These are phyloP conservation scores for Erysimum pusillum DNA, from an alignment of 441 rosid genomes.

Conservation along the genomic window DNA sequence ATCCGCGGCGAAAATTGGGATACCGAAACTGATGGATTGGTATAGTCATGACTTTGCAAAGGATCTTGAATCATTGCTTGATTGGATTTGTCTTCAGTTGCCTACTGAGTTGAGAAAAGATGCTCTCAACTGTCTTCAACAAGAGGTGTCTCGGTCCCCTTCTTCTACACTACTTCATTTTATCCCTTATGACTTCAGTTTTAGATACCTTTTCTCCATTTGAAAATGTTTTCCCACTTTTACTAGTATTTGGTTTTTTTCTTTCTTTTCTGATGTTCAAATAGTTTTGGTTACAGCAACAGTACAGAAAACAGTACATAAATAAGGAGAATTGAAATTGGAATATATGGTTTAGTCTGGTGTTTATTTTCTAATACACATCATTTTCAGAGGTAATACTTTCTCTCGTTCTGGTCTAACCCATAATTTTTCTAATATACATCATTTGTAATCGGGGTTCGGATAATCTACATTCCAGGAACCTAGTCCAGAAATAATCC, in stretches of 20 bases:
- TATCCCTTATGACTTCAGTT: conserved; percentile 76
- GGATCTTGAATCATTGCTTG: conserved; percentile 80
- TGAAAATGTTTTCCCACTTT: conserved; percentile 26
- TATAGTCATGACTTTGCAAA: conserved; percentile 88
- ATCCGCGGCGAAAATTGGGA: conserved; percentile 61
- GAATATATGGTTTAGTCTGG: neutral
- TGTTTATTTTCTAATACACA: neutral
- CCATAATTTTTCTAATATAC: too few species aligned
- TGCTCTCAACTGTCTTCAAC: conserved; percentile 73
- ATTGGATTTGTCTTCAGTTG: conserved; percentile 88
- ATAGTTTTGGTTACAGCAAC: neutral
- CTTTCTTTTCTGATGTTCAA: neutral
- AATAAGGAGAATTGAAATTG: neutral
- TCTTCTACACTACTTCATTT: conserved; percentile 59
- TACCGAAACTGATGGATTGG: conserved; percentile 86
- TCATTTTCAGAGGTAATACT: neutral
- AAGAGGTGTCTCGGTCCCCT: conserved; percentile 54
- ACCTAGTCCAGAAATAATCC: too few species aligned
- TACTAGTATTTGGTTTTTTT: neutral
- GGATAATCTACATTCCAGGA: too few species aligned
- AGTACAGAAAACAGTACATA: neutral
- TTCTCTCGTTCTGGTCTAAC: too few species aligned
- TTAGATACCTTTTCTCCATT: conserved; percentile 71
- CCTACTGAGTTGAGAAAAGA: conserved; percentile 76
- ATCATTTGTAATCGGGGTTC: too few species aligned